Conservation (phyloP, 2,329 filamentous ascomycete species). For the Alternaria triticimaculans region DNA sequence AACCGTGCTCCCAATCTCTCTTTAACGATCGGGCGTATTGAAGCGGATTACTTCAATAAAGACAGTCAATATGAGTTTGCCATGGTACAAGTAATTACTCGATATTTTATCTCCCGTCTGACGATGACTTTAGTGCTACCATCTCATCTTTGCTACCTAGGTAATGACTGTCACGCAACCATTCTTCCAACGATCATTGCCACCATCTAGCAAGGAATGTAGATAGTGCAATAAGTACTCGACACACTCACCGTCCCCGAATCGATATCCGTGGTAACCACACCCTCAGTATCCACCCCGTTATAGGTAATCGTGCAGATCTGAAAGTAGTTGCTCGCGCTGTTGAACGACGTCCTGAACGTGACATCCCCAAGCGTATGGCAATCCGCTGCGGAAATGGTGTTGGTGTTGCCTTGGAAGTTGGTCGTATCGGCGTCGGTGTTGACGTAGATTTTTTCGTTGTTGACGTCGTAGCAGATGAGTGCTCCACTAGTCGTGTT, state of each 20-base stretch:
- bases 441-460: fast-evolving
- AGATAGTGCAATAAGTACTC: not conserved
- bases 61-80: too few species aligned
- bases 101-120: too few species aligned
- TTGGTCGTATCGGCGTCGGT: fast-evolving
- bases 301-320: not conserved
- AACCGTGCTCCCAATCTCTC: too few species aligned
- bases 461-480: not conserved
- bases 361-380: not conserved
- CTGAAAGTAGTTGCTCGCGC: not conserved
- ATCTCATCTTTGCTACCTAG: too few species aligned
- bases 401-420: not conserved
- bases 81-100: too few species aligned
- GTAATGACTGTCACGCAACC: too few species aligned
- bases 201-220: not conserved
- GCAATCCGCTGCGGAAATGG: not conserved
- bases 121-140: too few species aligned
- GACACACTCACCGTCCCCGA: not conserved
- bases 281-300: not conserved
- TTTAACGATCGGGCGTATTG: too few species aligned
- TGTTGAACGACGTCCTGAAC: not conserved
- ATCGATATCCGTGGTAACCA: not conserved
- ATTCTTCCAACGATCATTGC: too few species aligned
- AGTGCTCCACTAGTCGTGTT: fast-evolving
- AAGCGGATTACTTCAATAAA: too few species aligned